Conservation (phyloP, 208 protist species). For the Acanthamoeba castellanii region DNA sequence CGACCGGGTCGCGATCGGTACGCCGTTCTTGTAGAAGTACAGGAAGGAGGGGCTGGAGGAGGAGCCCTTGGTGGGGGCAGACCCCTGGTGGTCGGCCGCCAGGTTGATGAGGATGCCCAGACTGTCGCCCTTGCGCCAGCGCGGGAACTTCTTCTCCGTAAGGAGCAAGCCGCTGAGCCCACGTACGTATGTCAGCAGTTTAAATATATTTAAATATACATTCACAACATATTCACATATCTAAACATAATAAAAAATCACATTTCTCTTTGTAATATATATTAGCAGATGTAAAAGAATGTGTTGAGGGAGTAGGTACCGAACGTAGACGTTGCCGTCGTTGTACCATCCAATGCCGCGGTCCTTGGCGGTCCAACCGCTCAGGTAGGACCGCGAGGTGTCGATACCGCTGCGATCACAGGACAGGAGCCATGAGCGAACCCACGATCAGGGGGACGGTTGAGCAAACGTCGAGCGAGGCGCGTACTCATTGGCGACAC, state of each 20-base stretch:
- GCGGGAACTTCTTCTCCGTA: slow-evolving; percentile 14
- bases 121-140: slow-evolving; percentile 41
- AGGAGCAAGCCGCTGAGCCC: background rate
- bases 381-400: slow-evolving; percentile 30
- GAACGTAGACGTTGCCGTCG: slow-evolving; percentile 45
- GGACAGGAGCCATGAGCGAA: background rate
- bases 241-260: background rate
- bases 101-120: slow-evolving; percentile 43
- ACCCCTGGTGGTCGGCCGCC: too few relatives aligned
- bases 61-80: too few relatives aligned
- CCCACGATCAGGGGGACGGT: background rate
- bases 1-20: background rate
- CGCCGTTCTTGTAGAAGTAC: slow-evolving; percentile 70
- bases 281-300: background rate
- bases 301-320: background rate
- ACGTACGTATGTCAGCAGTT: background rate
- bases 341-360: slow-evolving; percentile 48
- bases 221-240: too few relatives aligned
- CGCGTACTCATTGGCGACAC: slow-evolving; percentile 30
- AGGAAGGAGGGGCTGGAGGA: background rate
- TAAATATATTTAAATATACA: too few relatives aligned
- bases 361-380: slow-evolving; percentile 41
- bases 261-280: too few relatives aligned
- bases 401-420: slow-evolving; percentile 6
- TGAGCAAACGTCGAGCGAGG: background rate